A percentile compares a stretch with the other conserved stretches of the same genome.
These are phyloP conservation scores for Bryoerythrophyllum caledonicum DNA, from an alignment of 225 moss, liverwort and hornwort species.

Conservation along the genomic window DNA sequence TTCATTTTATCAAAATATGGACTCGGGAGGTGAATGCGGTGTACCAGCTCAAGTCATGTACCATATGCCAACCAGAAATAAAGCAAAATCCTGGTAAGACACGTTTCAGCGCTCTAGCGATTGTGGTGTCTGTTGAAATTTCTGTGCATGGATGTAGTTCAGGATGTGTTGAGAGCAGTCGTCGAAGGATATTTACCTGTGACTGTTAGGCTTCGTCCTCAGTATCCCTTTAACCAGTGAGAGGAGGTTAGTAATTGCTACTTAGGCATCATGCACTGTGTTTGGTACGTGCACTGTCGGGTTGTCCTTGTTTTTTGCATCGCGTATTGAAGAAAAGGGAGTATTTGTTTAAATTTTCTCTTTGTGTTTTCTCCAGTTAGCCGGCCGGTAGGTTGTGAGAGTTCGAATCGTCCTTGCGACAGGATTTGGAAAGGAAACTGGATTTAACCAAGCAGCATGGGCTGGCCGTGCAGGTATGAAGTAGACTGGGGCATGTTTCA, in stretches of 20 bases:
- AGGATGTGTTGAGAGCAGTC: constrained; percentile 11
- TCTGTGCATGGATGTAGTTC: constrained; percentile 2
- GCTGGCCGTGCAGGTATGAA: constrained; percentile 51
- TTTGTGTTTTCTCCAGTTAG: constrained; percentile 3
- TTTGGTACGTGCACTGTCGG: background rate
- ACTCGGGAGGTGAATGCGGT: constrained; percentile 92
- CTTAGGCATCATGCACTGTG: background rate
- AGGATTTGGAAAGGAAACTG: no score
- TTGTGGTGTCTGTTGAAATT: constrained; percentile 11
- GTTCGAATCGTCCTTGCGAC: background rate
- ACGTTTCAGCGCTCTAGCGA: constrained; percentile 10
- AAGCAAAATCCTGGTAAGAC: constrained; percentile 65
- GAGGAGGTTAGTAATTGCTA: constrained; percentile 2
- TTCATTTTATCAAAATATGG: constrained; percentile 66
- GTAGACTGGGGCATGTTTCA: constrained; percentile 77
- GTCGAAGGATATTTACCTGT: background rate
- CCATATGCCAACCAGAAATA: constrained; percentile 76
- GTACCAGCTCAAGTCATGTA: constrained; percentile 69
- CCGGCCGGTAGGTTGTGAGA: constrained; percentile 6
- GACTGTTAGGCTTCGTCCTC: background rate
- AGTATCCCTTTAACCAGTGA: background rate
- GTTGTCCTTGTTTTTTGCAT: background rate
- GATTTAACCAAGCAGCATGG: constrained; percentile 11
- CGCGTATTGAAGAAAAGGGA: background rate
- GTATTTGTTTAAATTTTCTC: background rate